Percentiles rank a stretch among this genome's conserved stretches.
Conservation (phyloP, 2,329 filamentous ascomycete species). For the Paramyrothecium roridum region DNA sequence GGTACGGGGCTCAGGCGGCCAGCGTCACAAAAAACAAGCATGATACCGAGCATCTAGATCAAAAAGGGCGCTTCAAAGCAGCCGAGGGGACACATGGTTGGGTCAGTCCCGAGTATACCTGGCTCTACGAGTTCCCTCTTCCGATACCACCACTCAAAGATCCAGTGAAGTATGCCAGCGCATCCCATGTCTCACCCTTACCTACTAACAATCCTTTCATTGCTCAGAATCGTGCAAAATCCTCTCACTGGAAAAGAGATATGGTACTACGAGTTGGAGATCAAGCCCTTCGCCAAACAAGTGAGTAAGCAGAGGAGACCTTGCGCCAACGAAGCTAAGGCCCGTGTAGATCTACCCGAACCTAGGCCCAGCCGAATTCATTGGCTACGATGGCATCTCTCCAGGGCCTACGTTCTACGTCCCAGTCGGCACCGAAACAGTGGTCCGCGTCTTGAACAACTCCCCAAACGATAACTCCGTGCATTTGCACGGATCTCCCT, state of each 20-base stretch:
- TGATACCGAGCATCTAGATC: no score
- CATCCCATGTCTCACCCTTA: neutral
- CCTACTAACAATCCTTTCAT: neutral
- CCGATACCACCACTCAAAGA: neutral
- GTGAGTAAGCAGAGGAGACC: neutral
- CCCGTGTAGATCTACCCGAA: conserved; percentile 29
- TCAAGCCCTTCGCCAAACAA: conserved; percentile 23
- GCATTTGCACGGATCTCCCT: conserved; percentile 53
- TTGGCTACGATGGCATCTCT: conserved; percentile 51
- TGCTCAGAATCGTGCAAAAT: conserved; percentile 26
- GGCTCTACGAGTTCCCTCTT: neutral
- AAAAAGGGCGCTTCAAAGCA: no score
- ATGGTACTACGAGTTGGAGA: conserved; percentile 31
- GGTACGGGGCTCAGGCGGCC: no score
- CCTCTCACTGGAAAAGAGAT: conserved; percentile 29
- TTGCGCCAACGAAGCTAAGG: neutral
- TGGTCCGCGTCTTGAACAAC: conserved; percentile 53
- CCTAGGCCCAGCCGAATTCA: conserved; percentile 22
- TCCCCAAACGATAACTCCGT: conserved; percentile 37
- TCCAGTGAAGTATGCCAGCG: neutral
- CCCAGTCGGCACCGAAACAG: conserved; percentile 31
- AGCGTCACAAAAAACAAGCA: no score
- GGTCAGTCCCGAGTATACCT: neutral
- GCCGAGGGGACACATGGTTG: neutral
- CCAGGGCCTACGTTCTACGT: conserved; percentile 38